These are phyloP conservation scores for Mycocentrospora acerina DNA, from an alignment of 2,329 filamentous ascomycete genomes.

Conservation along the genomic window DNA sequence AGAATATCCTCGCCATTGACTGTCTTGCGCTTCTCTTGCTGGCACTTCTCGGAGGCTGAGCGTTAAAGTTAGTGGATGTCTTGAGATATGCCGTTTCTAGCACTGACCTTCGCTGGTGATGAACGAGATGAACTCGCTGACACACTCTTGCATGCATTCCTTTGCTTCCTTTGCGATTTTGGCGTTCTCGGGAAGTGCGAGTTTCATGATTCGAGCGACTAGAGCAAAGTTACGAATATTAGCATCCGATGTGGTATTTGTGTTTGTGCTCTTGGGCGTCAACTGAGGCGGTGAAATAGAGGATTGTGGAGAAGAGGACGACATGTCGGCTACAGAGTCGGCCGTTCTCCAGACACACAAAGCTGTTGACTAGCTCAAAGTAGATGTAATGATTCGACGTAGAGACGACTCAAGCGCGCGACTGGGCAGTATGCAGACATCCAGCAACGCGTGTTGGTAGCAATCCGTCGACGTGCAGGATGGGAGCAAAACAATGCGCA, in stretches of 20 bases:
- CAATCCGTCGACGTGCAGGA: slow-evolving; percentile 43
- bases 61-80: slow-evolving; percentile 15
- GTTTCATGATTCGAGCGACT: slow-evolving; percentile 99
- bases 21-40: slow-evolving; percentile 98
- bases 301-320: slow-evolving; percentile 46
- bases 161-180: slow-evolving; percentile 99
- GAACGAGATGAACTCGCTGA: slow-evolving; percentile 99
- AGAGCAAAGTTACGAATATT: slow-evolving; percentile 90
- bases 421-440: slow-evolving; percentile 46
- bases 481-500: slow-evolving; percentile 32
- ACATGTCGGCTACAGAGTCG: slow-evolving; percentile 48
- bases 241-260: slow-evolving; percentile 67
- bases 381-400: slow-evolving; percentile 48
- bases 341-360: slow-evolving; percentile 36
- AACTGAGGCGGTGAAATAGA: slow-evolving; percentile 37
- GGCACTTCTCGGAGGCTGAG: slow-evolving; percentile 95
- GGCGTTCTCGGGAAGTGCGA: slow-evolving; percentile 93
- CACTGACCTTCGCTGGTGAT: slow-evolving; percentile 95
- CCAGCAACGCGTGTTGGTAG: slow-evolving; percentile 53
- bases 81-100: background rate
- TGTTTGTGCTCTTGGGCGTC: slow-evolving; percentile 27
- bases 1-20: slow-evolving; percentile 98
- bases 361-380: slow-evolving; percentile 21
- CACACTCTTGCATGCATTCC: slow-evolving; percentile 99
- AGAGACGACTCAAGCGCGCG: slow-evolving; percentile 50